Conservation (phyloP, 495 filamentous ascomycete species). For the Schizothecium vesticola region DNA sequence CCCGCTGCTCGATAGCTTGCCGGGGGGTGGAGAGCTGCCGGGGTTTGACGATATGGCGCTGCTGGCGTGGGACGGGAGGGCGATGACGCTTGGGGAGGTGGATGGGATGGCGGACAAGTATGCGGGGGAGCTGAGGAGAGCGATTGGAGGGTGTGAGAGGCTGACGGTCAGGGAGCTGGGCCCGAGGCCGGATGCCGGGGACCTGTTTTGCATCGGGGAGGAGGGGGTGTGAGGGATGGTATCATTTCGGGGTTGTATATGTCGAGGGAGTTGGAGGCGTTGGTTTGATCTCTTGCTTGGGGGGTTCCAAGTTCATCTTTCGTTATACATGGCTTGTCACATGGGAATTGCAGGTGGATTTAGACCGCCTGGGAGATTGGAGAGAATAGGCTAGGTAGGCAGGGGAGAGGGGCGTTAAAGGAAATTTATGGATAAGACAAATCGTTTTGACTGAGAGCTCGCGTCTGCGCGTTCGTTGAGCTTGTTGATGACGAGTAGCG, state of each 20-base stretch:
- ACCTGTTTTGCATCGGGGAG: constrained; percentile 26
- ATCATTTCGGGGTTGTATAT: neutral
- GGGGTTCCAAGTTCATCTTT: neutral
- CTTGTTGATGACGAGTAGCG: constrained; percentile 42
- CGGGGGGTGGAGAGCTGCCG: constrained; percentile 28
- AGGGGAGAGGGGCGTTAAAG: neutral
- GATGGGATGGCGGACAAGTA: constrained; percentile 36
- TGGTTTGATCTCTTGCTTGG: neutral
- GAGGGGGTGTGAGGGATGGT: neutral
- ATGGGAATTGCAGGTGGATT: neutral
- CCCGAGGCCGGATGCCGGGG: constrained; percentile 15
- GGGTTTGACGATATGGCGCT: constrained; percentile 36
- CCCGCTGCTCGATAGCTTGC: constrained; percentile 36
- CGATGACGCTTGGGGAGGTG: constrained; percentile 28
- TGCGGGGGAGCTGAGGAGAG: constrained; percentile 34
- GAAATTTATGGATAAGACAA: neutral
- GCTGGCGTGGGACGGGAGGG: constrained; percentile 37
- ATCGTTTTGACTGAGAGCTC: neutral
- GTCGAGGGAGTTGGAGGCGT: neutral
- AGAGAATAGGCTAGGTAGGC: neutral
- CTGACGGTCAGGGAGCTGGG: constrained; percentile 19
- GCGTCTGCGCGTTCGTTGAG: constrained; percentile 18
- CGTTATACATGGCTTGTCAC: neutral
- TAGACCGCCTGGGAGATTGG: neutral
- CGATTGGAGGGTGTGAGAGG: constrained; percentile 36